Evolutionary conservation across 345 rosid genomes (phyloP), one percentile per base, ranked within the genome.

Genomic region (Cardiospermum halicacabum): DNA sequence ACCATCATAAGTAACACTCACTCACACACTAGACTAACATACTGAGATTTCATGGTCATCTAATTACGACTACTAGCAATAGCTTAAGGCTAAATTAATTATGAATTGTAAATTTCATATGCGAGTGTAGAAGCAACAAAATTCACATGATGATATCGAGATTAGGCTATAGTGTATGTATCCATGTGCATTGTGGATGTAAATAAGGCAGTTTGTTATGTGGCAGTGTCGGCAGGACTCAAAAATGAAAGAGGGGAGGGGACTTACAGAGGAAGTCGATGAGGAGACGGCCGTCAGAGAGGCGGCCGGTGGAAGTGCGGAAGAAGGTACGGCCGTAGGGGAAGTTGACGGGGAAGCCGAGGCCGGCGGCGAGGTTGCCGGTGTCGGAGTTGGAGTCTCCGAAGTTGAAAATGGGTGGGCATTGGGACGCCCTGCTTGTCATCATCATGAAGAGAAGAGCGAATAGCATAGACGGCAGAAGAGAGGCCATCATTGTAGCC

Each of bases 371-470:
- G n/a, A 91, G 97, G 9, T 88, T 96, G n/a, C 97, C 97, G 1
- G 96, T 86, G 82, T 88, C 96, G 31, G 97, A 88, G 83, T 91
- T 88, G 3, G 97, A 91, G 72, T 91, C 93, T 6, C 97, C 97
- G 31, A 88, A 88, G 83, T 78, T 86, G 91, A 88, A 88, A 75
- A 88, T 82, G 50, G 96, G 88, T 4, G 81, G 80, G 24, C 24
- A 34, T 25, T 69, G n/a, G n/a, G n/a, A n/a, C 75, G 76, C 92
- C 83, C 54, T 43, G 75, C 13, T 66, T 13, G 36, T 4, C 8
- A 26, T 3, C 30, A 24, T 13, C 24, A 58, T 25, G 51, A 47
- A 48, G 53, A 58, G 62, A 53, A 56, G 16, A 28, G 16, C 28
- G 26, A 4, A 12, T 11, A 11, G 25, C 56, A 36, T 16, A 21